Conservation (phyloP, 1,284 basidiomycete species). For the Trichosporon coremiiforme region DNA sequence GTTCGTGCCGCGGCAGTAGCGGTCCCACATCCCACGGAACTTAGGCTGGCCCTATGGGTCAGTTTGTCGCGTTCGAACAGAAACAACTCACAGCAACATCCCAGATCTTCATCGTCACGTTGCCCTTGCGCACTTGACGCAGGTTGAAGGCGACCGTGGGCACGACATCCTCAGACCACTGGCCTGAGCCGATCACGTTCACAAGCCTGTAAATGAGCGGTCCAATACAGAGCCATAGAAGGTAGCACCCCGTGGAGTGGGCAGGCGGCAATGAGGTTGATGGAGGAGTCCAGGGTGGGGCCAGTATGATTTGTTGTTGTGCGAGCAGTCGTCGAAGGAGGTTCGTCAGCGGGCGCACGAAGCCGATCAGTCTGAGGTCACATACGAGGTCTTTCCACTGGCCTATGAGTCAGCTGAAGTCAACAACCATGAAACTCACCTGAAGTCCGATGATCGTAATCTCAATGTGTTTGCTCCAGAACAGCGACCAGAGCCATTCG, state of each 20-base stretch:
- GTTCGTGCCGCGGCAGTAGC: slow-evolving; percentile 92
- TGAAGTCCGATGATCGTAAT: slow-evolving; percentile 92
- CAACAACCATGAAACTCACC: slow-evolving; percentile 60
- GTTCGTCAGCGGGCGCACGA: slow-evolving; percentile 19
- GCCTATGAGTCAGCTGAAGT: slow-evolving; percentile 61
- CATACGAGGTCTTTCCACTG: slow-evolving; percentile 84
- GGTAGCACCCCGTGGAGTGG: background rate
- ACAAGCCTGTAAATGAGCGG: slow-evolving; percentile 61
- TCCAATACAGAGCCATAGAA: background rate
- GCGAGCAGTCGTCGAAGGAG: background rate
- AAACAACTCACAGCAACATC: slow-evolving; percentile 69
- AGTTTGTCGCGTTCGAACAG: background rate
- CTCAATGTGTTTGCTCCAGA: slow-evolving; percentile 90
- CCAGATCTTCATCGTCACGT: slow-evolving; percentile 91
- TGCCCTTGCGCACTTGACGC: slow-evolving; percentile 72
- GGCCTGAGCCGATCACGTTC: slow-evolving; percentile 83
- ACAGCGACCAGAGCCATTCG: slow-evolving; percentile 61
- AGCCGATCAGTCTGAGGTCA: background rate
- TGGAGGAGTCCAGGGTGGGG: background rate
- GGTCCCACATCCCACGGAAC: slow-evolving; percentile 80
- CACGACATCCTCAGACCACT: slow-evolving; percentile 92
- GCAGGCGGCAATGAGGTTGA: background rate
- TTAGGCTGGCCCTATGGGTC: slow-evolving; percentile 73
- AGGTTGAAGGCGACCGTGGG: slow-evolving; percentile 89
- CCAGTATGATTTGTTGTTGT: background rate